Evolutionary conservation across 2,329 filamentous ascomycete species (phyloP).

Genomic region (Macrophomina pseudophaseolina): DNA sequence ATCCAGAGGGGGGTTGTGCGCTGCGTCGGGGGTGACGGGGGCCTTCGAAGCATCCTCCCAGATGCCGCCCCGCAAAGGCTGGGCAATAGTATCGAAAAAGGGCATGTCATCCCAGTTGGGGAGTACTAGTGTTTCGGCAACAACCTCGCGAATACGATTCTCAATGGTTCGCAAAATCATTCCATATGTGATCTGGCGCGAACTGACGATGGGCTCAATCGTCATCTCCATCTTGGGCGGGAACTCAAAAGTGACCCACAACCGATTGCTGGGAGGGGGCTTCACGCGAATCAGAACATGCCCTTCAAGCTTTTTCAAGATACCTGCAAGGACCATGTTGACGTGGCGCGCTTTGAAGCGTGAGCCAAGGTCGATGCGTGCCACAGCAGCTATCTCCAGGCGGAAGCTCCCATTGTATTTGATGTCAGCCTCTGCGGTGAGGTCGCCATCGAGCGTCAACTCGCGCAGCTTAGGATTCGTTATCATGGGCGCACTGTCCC

Average conservation of each 20-base stretch:
- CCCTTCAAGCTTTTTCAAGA: constrained; percentile 83
- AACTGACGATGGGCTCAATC: constrained; percentile 95
- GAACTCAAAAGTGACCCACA: constrained; percentile 96
- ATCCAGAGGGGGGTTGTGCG: constrained; percentile 34
- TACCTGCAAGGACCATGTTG: constrained; percentile 83
- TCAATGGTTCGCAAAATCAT: constrained; percentile 93
- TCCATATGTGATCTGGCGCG: constrained; percentile 92
- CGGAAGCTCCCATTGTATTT: constrained; percentile 88
- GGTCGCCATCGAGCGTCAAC: constrained; percentile 88
- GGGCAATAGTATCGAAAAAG: constrained; percentile 80
- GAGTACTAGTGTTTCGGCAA: constrained; percentile 87
- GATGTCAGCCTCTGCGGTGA: constrained; percentile 83
- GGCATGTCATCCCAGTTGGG: constrained; percentile 97
- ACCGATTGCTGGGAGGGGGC: constrained; percentile 88
- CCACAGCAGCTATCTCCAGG: constrained; percentile 89
- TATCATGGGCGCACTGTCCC: constrained; percentile 84
- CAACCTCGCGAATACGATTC: constrained; percentile 89
- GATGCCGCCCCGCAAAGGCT: constrained; percentile 83
- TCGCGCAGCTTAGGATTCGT: constrained; percentile 89
- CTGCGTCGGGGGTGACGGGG: constrained; percentile 34
- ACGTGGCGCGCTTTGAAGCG: constrained; percentile 91
- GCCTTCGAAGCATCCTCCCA: constrained; percentile 55
- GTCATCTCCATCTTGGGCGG: constrained; percentile 91
- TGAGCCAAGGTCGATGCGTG: constrained; percentile 85
- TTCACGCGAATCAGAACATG: constrained; percentile 88